Evolutionary conservation across 306 rosid species (phyloP).

Genomic region (Parietaria judaica): DNA sequence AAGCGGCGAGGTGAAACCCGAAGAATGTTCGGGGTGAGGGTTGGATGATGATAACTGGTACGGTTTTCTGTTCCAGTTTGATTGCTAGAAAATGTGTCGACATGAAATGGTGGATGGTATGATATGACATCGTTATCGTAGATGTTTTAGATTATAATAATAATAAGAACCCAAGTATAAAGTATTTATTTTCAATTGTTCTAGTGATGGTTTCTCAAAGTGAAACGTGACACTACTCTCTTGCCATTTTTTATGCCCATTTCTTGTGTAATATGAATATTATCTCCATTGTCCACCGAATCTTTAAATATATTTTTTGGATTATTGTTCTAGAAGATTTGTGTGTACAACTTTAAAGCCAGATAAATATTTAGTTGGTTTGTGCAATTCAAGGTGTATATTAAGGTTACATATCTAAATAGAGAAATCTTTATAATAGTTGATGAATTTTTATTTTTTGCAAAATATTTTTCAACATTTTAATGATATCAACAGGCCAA

Average conservation of each 20-base stretch:
- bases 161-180: background rate
- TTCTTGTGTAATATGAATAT: background rate
- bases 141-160: background rate
- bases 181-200: background rate
- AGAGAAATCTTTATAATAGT: no score
- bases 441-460: no score
- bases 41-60: constrained; percentile 13
- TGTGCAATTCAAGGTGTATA: no score
- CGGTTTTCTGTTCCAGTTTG: constrained; percentile 15
- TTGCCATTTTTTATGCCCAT: background rate
- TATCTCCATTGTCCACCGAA: no score
- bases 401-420: no score
- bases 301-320: no score
- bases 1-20: constrained; percentile 9
- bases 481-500: no score
- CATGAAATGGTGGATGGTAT: constrained; percentile 34
- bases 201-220: background rate
- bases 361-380: no score
- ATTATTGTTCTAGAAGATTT: no score
- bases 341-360: no score
- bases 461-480: no score
- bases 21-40: constrained; percentile 12
- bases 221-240: background rate
- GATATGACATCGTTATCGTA: background rate
- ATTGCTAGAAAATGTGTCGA: constrained; percentile 30